Conservation (phyloP, 371 early-diverging fungal genomes). For the Apophysomyces sp. region DNA sequence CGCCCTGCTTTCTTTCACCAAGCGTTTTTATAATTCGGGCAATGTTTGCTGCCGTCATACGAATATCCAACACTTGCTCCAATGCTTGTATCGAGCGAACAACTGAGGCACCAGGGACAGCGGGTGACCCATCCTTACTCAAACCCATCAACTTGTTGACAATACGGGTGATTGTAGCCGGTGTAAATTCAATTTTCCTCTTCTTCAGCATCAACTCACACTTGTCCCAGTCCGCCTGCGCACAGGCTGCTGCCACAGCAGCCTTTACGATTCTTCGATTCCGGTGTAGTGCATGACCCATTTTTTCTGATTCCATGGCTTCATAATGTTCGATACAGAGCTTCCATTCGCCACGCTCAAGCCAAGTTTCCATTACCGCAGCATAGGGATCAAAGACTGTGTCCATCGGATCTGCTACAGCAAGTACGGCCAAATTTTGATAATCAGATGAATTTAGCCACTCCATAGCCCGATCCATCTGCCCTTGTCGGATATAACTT, state of each 20-base stretch:
- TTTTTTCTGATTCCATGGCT: not conserved
- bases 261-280: constrained; percentile 35
- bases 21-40: constrained; percentile 23
- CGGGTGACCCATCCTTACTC: constrained; percentile 4
- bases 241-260: constrained; percentile 15
- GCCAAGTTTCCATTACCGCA: constrained; percentile 23
- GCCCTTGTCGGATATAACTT: constrained; percentile 18
- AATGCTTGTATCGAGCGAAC: constrained; percentile 22
- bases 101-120: constrained; percentile 17
- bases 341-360: constrained; percentile 21
- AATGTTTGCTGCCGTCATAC: constrained; percentile 16
- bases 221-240: constrained; percentile 11
- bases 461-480: constrained; percentile 12
- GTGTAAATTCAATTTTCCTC: constrained; percentile 19
- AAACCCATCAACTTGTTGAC: constrained; percentile 12
- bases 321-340: constrained; percentile 12
- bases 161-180: constrained; percentile 24
- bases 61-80: constrained; percentile 24
- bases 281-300: not conserved
- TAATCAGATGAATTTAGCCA: constrained; percentile 13
- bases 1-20: constrained; percentile 31
- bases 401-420: not conserved
- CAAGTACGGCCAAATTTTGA: not conserved
- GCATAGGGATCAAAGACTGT: constrained; percentile 28
- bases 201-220: constrained; percentile 5